phyloP scores from a whole-genome alignment of 1,139 yeast genomes.

The Yamadazyma membranifaciens region DNA sequence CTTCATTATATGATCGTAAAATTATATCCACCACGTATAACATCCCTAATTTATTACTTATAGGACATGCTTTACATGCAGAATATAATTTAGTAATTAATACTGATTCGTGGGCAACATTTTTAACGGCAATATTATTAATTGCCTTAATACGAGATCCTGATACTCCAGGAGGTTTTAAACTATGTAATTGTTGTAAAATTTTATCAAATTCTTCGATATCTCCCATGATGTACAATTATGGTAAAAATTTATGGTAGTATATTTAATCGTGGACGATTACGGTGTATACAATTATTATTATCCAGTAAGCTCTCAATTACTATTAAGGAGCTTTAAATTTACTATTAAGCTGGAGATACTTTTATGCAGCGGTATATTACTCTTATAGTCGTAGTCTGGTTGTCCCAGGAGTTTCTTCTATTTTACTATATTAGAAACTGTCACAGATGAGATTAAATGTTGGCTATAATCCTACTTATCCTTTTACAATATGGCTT shows the following conservation, averaged over 20 bases:
- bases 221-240: conserved; percentile 25
- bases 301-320: not conserved
- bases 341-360: too few species aligned
- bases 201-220: conserved; percentile 67
- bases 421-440: conserved; percentile 1
- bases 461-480: too few species aligned
- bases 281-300: too few species aligned
- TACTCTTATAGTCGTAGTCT: not conserved
- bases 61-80: conserved; percentile 72
- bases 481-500: too few species aligned
- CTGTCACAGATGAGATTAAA: too few species aligned
- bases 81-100: conserved; percentile 60
- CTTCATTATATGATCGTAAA: conserved; percentile 81
- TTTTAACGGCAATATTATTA: conserved; percentile 72
- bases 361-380: too few species aligned
- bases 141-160: conserved; percentile 90
- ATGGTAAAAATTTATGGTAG: not conserved
- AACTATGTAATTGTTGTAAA: conserved; percentile 68
- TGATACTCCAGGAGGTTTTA: conserved; percentile 92
- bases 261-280: not conserved
- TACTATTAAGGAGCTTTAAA: not conserved
- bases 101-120: conserved; percentile 56
- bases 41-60: conserved; percentile 84
- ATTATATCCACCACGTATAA: conserved; percentile 90
- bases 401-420: too few species aligned